Evolutionary conservation across 164 flowering plant genomes (phyloP).

Genomic region (Liquidambar formosana): DNA sequence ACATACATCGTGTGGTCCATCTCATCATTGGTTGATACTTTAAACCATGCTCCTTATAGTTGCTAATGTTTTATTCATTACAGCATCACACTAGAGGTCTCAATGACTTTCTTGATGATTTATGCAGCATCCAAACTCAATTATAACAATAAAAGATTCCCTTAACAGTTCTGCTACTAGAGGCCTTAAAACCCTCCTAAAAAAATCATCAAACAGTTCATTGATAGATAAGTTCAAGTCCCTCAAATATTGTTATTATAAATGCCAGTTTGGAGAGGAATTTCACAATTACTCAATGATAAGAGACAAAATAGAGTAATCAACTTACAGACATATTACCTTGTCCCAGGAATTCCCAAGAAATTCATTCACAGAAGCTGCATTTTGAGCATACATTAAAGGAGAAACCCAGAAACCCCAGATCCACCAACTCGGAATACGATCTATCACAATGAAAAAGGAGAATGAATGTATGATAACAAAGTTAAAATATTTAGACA

Average conservation of each 20-base stretch:
- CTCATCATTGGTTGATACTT: too few species aligned
- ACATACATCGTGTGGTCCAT: too few species aligned
- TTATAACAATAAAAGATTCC: neutral
- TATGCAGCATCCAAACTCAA: neutral
- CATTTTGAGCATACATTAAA: conserved; percentile 90
- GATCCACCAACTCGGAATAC: conserved; percentile 91
- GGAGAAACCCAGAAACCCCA: conserved; percentile 99
- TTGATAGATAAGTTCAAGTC: neutral
- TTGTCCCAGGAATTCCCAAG: conserved; percentile 93
- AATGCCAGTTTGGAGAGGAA: neutral
- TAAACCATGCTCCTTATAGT: neutral
- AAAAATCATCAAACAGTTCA: neutral
- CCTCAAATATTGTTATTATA: neutral
- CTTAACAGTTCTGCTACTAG: neutral
- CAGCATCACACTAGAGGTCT: too few species aligned
- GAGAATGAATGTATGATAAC: conserved; percentile 7
- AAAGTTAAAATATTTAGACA: neutral
- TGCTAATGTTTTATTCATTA: neutral
- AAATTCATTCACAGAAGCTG: conserved; percentile 93
- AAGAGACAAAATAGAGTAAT: neutral
- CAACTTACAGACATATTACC: conserved; percentile 38
- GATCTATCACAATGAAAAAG: conserved; percentile 49
- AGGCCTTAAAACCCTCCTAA: neutral
- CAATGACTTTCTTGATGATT: too few species aligned
- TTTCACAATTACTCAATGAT: neutral